Evolutionary conservation across 139 green algal species (phyloP).

Genomic region (Chlamydomonas sphaeroides): DNA sequence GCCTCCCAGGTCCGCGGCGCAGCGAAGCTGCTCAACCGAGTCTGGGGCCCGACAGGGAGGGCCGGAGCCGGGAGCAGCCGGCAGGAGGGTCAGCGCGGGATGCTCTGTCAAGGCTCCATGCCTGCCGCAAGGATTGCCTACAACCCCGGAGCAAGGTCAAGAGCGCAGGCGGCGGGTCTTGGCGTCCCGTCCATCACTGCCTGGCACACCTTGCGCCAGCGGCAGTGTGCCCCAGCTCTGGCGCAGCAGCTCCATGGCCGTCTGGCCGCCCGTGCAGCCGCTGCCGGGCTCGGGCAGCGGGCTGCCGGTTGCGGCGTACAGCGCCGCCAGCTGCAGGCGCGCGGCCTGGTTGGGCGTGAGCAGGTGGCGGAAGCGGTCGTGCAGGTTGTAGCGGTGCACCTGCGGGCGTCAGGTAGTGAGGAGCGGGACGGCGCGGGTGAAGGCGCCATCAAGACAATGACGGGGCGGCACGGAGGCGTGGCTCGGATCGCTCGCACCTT

Average conservation of each 20-base stretch:
- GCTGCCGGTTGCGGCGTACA: slow-evolving; percentile 61
- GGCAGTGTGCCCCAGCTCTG: slow-evolving; percentile 56
- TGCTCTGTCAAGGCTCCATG: too few relatives aligned
- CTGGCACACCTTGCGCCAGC: too few relatives aligned
- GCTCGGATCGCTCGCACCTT: not conserved
- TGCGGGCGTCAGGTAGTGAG: not conserved
- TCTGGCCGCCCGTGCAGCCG: slow-evolving; percentile 51
- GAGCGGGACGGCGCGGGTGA: not conserved
- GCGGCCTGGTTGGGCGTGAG: slow-evolving; percentile 5
- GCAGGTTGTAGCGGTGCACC: slow-evolving; percentile 52
- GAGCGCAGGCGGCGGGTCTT: too few relatives aligned
- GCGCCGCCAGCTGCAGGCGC: slow-evolving; percentile 66
- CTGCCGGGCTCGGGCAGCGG: slow-evolving; percentile 58
- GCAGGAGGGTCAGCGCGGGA: too few relatives aligned
- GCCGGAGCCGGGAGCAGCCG: too few relatives aligned
- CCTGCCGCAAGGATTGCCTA: too few relatives aligned
- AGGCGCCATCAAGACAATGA: not conserved
- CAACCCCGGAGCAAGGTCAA: too few relatives aligned
- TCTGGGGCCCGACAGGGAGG: too few relatives aligned
- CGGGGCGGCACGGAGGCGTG: not conserved
- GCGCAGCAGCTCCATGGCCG: slow-evolving; percentile 55
- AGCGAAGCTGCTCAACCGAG: slow-evolving; percentile 46
- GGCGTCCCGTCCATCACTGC: too few relatives aligned
- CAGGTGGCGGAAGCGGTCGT: slow-evolving; percentile 59
- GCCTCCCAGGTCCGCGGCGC: not conserved